A percentile compares a stretch with the other conserved stretches of the same genome.
Evolutionary conservation across 164 flowering plant species (phyloP).

Genomic region (Vitis amurensis): DNA sequence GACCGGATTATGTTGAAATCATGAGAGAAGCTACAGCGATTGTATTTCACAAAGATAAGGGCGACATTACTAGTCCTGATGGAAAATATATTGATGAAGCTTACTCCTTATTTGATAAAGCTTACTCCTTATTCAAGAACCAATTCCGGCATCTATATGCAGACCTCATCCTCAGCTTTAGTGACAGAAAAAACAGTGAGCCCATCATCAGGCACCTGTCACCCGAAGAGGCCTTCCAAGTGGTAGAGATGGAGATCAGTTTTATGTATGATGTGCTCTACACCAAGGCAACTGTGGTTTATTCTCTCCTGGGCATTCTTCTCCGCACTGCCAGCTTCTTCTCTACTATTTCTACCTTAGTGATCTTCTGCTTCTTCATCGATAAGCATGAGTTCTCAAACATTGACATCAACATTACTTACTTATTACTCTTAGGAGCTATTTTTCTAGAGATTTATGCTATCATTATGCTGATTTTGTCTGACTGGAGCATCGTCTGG

Average conservation of each 20-base stretch:
- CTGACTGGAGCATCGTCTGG: too few species aligned
- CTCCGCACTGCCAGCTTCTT: conserved; percentile 12
- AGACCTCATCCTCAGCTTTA: background rate
- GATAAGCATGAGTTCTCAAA: background rate
- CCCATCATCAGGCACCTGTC: background rate
- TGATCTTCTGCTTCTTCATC: background rate
- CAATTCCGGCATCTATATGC: conserved; percentile 1
- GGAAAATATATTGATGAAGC: background rate
- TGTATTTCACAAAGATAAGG: too few species aligned
- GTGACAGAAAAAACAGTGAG: background rate
- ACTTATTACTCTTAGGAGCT: too few species aligned
- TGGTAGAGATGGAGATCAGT: conserved; percentile 14
- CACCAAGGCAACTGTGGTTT: conserved; percentile 13
- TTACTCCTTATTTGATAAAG: background rate
- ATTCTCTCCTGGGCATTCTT: background rate
- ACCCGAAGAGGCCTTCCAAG: conserved; percentile 4
- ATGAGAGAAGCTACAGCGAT: too few species aligned
- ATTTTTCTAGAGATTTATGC: background rate
- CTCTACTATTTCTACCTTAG: background rate
- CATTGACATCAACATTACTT: background rate
- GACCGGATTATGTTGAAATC: background rate
- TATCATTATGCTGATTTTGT: background rate
- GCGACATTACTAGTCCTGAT: background rate
- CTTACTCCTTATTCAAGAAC: conserved; percentile 2
- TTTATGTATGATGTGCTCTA: conserved; percentile 25